Percentiles rank a stretch among this genome's conserved stretches.
These are phyloP conservation scores for Exidia glandulosa DNA, from an alignment of 768 basidiomycete species.

Conservation along the genomic window DNA sequence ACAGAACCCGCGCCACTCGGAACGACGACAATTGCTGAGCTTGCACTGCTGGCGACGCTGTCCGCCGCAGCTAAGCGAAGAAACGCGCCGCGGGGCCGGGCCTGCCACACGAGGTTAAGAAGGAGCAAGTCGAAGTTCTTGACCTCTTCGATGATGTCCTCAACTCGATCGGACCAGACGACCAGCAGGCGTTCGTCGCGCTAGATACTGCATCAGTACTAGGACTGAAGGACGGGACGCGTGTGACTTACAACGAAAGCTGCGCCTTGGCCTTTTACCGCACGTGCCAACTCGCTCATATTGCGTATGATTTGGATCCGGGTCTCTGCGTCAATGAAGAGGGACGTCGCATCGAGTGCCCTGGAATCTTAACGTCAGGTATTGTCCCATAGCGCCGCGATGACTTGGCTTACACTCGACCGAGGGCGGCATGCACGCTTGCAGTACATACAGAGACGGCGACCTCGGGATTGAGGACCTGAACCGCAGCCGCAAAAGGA, in stretches of 20 bases:
- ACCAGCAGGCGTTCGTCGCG: conserved; percentile 4
- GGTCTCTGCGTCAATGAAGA: conserved; percentile 1
- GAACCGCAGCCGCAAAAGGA: background rate
- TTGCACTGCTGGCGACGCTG: no score
- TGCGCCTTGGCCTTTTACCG: conserved; percentile 2
- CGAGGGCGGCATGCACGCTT: conserved; percentile 1
- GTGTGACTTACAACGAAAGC: conserved; percentile 4
- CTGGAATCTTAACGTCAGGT: no score
- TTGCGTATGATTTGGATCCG: conserved; percentile 1
- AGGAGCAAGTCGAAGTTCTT: conserved; percentile 53
- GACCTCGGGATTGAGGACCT: conserved; percentile 3
- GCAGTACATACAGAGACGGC: conserved; percentile 3
- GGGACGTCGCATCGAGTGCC: background rate
- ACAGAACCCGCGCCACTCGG: no score
- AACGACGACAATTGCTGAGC: no score
- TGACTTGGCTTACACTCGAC: no score
- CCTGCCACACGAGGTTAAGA: conserved; percentile 32
- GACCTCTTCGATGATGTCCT: conserved; percentile 20
- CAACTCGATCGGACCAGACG: conserved; percentile 4
- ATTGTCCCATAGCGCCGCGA: no score
- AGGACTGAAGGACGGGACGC: background rate
- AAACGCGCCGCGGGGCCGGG: background rate
- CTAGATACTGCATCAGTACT: background rate
- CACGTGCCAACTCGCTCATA: conserved; percentile 1
- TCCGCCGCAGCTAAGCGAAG: no score